A percentile compares a stretch with the other conserved stretches of the same genome.
phyloP scores from a whole-genome alignment of 805 yeast species.

The Tanozyma kutaoensis region DNA sequence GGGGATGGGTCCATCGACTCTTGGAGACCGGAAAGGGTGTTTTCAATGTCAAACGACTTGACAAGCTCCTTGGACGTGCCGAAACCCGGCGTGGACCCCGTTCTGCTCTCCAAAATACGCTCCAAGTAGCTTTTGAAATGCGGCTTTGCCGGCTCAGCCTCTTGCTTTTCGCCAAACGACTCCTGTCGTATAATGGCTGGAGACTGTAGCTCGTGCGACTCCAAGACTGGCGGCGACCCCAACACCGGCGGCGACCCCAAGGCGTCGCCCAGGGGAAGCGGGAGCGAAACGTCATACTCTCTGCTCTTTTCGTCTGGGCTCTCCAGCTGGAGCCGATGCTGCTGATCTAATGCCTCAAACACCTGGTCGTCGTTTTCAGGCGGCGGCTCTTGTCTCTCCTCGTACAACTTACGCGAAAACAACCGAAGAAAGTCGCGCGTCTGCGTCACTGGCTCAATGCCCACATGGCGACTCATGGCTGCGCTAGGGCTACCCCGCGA shows the following conservation, averaged over 20 bases:
- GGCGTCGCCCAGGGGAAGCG: constrained; percentile 11
- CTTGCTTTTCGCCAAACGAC: background rate
- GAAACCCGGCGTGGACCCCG: constrained; percentile 1
- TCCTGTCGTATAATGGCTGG: background rate
- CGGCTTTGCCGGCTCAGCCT: constrained; percentile 1
- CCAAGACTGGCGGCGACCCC: background rate
- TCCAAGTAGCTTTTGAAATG: constrained; percentile 16
- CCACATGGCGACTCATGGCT: too few species aligned
- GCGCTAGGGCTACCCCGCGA: too few species aligned
- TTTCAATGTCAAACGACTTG: constrained; percentile 7
- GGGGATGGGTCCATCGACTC: constrained; percentile 1
- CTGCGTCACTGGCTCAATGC: too few species aligned
- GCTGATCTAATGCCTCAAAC: constrained; percentile 4
- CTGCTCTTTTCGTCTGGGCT: constrained; percentile 4
- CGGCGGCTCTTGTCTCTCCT: constrained; percentile 5
- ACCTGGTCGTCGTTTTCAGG: constrained; percentile 1
- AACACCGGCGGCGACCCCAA: constrained; percentile 3
- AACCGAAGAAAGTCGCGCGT: constrained; percentile 23
- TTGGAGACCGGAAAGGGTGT: constrained; percentile 7
- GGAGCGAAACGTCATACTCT: constrained; percentile 15
- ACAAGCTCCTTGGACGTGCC: constrained; percentile 6
- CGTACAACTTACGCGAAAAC: constrained; percentile 16
- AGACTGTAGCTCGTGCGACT: background rate
- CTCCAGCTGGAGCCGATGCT: constrained; percentile 2
- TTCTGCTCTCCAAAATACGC: constrained; percentile 12